Evolutionary conservation across 2,329 filamentous ascomycete species (phyloP).

Genomic region (Amauroascus verrucosus): DNA sequence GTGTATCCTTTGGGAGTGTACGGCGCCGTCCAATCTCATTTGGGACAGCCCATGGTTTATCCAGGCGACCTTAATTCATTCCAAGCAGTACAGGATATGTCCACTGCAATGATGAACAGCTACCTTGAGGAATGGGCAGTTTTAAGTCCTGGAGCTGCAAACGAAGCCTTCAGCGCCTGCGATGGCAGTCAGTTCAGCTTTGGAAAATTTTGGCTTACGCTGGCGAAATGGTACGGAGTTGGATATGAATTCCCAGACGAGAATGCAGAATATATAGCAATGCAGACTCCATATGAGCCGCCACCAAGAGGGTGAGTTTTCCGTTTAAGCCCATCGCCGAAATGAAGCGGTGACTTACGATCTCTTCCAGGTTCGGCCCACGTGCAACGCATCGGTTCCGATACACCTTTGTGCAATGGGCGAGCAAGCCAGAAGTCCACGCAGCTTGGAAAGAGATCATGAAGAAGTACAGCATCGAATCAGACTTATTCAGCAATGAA

Average conservation of each 20-base stretch:
- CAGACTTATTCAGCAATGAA: constrained; percentile 30
- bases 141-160: constrained; percentile 18
- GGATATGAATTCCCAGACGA: constrained; percentile 16
- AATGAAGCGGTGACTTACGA: too few relatives aligned
- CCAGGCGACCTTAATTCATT: constrained; percentile 19
- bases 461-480: constrained; percentile 32
- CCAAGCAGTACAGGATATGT: constrained; percentile 17
- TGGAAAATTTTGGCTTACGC: constrained; percentile 21
- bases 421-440: constrained; percentile 34
- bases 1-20: constrained; percentile 20
- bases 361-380: constrained; percentile 34
- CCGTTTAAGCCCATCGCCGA: too few relatives aligned
- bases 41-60: constrained; percentile 18
- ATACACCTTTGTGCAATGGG: constrained; percentile 41
- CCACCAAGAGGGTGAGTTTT: constrained; percentile 17
- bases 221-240: constrained; percentile 23
- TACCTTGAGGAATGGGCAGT: constrained; percentile 25
- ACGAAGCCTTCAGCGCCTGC: constrained; percentile 24
- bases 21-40: constrained; percentile 19
- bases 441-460: constrained; percentile 40
- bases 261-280: constrained; percentile 11
- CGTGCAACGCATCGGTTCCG: constrained; percentile 29
- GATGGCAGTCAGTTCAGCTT: constrained; percentile 22
- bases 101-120: constrained; percentile 19
- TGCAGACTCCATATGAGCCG: constrained; percentile 11